Percentiles rank a stretch among this genome's conserved stretches.
Evolutionary conservation across 495 filamentous ascomycete species (phyloP).

Genomic region (Penicillium nucicola): DNA sequence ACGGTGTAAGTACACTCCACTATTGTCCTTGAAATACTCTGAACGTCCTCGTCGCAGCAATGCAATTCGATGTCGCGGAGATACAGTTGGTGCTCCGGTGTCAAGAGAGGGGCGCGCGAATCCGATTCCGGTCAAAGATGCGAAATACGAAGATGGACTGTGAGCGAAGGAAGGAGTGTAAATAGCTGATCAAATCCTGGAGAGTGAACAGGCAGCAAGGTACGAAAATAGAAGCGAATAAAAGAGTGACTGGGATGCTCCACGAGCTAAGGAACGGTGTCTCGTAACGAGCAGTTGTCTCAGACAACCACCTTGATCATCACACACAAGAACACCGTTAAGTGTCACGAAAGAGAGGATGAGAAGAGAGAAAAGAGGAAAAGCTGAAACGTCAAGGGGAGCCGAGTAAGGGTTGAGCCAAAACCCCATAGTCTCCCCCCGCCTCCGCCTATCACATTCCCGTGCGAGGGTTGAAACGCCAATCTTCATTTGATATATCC

Average conservation of each 20-base stretch:
- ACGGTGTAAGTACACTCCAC: neutral
- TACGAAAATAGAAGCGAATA: constrained; percentile 1
- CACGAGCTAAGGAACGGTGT: neutral
- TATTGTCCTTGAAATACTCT: neutral
- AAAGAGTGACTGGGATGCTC: neutral
- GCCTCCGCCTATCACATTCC: constrained; percentile 24
- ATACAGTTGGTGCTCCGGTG: neutral
- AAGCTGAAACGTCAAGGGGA: constrained; percentile 22
- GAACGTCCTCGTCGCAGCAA: neutral
- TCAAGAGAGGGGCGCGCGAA: neutral
- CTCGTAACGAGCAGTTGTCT: neutral
- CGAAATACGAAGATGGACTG: neutral
- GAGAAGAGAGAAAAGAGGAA: constrained; percentile 1
- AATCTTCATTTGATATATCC: constrained; percentile 23
- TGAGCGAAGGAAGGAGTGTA: neutral
- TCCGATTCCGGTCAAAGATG: neutral
- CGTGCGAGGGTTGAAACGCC: constrained; percentile 10
- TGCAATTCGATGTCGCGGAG: neutral
- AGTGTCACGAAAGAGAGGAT: neutral
- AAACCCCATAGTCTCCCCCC: neutral
- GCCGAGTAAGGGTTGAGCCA: constrained; percentile 16
- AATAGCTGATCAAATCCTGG: too few relatives aligned
- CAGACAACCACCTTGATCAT: neutral
- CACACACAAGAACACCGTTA: neutral
- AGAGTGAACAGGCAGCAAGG: neutral